Evolutionary conservation across 352 stramenopile species (phyloP).

Genomic region (Phytophthora litchii): DNA sequence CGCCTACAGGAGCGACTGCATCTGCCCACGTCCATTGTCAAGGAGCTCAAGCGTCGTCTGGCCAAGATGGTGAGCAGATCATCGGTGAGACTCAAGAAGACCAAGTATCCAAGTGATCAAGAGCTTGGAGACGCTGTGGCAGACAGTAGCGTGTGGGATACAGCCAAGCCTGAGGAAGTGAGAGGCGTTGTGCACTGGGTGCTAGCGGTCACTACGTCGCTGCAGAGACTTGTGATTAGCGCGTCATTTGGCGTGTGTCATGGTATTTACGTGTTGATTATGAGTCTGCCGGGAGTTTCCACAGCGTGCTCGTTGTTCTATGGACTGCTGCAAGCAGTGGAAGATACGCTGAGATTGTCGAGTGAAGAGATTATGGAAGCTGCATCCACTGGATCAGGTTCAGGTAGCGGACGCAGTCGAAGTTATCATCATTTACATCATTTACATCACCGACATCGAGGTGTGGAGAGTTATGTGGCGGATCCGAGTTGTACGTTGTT

Average conservation of each 20-base stretch:
- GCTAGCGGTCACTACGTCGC: conserved; percentile 55
- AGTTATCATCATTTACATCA: conserved; percentile 44
- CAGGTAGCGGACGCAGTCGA: conserved; percentile 26
- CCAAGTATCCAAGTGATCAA: conserved; percentile 27
- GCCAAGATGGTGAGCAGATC: conserved; percentile 70
- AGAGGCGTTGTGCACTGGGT: conserved; percentile 73
- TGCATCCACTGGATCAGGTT: conserved; percentile 25
- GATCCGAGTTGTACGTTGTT: conserved; percentile 65
- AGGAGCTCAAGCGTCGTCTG: conserved; percentile 74
- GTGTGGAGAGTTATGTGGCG: conserved; percentile 60
- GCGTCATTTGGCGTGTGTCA: conserved; percentile 63
- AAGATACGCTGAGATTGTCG: conserved; percentile 63
- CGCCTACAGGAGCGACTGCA: conserved; percentile 73
- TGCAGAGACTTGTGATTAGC: conserved; percentile 60
- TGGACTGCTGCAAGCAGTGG: conserved; percentile 70
- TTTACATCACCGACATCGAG: conserved; percentile 27
- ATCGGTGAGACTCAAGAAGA: conserved; percentile 37
- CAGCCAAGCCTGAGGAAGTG: conserved; percentile 66
- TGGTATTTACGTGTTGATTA: conserved; percentile 76
- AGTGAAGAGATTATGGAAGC: conserved; percentile 46
- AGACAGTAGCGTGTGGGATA: conserved; percentile 60
- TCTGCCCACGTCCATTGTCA: conserved; percentile 69
- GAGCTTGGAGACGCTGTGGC: conserved; percentile 57
- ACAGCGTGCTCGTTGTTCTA: conserved; percentile 72
- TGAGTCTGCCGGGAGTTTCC: conserved; percentile 76